Base-by-base conservation (phyloP, 139 green algal genomes). In the Coelastrella sp. region DNA sequence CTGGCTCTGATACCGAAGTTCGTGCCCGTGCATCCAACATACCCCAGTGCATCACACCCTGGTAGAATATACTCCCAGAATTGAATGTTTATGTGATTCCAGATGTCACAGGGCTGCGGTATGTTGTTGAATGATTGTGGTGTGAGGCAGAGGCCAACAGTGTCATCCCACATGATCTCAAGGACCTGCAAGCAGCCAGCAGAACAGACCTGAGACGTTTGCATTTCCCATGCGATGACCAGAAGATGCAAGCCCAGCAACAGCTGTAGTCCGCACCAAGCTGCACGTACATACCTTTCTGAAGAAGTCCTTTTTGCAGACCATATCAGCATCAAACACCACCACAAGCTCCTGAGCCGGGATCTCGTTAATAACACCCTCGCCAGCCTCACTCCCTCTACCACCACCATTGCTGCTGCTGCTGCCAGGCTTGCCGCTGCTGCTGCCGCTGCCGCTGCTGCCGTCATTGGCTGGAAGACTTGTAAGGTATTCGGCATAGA, bases 71-170 rank as follows among this genome's bases (percentile, higher is more conserved):
- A 85, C 19, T 85, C 54, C 19, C 61, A 85, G 57, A 85, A 85
- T 58, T 85, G 79, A 7, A 73, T 14, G 83, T 97, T 97, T 86
- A 93, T 93, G 89, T 97, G 93, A 92, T 97, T 97, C 91, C 96
- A 97, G 85, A 97, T 95, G 92, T 97, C 96, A 23, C 83, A 92
- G 75, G 92, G 81, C 16, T 91, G 74, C 83, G 95, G 92, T 54
- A 97, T 93, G 89, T 98, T 98, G 94, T 95, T 95, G 88, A 98
- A 97, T 74, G 93, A 93, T 93, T 97, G 94, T n/a, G 90, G 92
- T 3, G 71, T 93, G 11, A 95, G 82, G 64, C 65, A 85, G 78
- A 95, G 81, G 7, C 77, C 86, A 16, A 92, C 23, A 61, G 83
- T 59, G 14, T 91, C 88, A 17, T 93, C 88, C 60, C 64, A 58